phyloP scores from a whole-genome alignment of 2,329 filamentous ascomycete species.

The Monosporascus sp. region DNA sequence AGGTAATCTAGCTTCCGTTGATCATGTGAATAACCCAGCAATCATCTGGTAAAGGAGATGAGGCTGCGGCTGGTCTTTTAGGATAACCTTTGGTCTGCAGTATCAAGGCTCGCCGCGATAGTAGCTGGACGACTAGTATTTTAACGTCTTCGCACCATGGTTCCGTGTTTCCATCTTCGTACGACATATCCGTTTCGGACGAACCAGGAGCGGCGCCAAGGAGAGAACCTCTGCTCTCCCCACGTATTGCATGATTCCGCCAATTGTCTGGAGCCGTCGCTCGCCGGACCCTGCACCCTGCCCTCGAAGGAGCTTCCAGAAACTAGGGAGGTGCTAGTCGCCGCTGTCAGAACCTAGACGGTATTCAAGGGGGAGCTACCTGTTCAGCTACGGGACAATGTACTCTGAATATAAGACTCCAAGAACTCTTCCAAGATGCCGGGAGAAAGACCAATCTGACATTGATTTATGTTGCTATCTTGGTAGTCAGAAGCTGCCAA shows the following conservation, averaged over 20 bases:
- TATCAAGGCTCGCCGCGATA: neutral
- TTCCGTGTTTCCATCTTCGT: neutral
- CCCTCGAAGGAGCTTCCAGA: neutral
- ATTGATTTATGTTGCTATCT: neutral
- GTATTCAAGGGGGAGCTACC: too few relatives aligned
- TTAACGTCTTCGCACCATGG: neutral
- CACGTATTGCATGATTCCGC: slow-evolving; percentile 6
- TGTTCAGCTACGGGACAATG: too few relatives aligned
- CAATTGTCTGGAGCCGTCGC: slow-evolving; percentile 4
- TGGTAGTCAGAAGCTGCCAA: neutral
- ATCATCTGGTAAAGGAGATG: neutral
- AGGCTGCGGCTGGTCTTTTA: neutral
- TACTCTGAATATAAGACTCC: too few relatives aligned
- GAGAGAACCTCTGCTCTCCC: neutral
- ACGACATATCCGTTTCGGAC: neutral
- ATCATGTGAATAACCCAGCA: neutral
- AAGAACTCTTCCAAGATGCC: neutral
- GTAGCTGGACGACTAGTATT: neutral
- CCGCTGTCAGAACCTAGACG: too few relatives aligned
- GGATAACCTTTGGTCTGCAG: neutral
- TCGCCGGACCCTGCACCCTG: neutral
- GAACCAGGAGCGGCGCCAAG: neutral
- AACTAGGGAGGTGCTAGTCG: too few relatives aligned
- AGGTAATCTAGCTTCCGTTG: neutral
- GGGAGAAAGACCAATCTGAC: neutral